These are phyloP conservation scores for Moricandia moricandioides DNA, from an alignment of 345 rosid genomes.

Conservation along the genomic window DNA sequence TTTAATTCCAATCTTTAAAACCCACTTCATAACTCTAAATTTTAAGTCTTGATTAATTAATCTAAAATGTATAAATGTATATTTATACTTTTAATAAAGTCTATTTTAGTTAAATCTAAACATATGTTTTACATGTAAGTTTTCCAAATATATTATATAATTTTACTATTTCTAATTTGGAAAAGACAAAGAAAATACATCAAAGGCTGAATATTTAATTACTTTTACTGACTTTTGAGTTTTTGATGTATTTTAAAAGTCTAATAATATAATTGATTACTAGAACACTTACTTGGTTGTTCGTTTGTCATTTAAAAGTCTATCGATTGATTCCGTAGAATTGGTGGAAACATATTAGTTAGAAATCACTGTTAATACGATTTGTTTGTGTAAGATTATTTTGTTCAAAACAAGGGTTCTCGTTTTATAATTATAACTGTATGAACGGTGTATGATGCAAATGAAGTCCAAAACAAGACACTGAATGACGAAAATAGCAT, in stretches of 20 bases:
- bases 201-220: background rate
- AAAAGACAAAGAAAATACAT: background rate
- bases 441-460: background rate
- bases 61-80: too few species aligned
- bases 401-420: background rate
- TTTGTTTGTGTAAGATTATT: background rate
- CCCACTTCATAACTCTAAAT: too few species aligned
- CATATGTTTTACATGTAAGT: background rate
- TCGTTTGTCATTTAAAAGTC: background rate
- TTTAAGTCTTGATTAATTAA: too few species aligned
- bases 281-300: background rate
- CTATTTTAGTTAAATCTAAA: too few species aligned
- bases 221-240: background rate
- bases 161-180: background rate
- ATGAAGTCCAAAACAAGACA: background rate
- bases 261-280: background rate
- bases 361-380: background rate
- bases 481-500: background rate
- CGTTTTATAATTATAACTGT: background rate
- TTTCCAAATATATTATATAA: background rate
- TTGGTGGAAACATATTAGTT: background rate
- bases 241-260: background rate
- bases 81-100: too few species aligned
- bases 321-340: background rate
- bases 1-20: too few species aligned